Base-by-base conservation (phyloP, 2,329 filamentous ascomycete genomes). In the Stemphylium beticola region DNA sequence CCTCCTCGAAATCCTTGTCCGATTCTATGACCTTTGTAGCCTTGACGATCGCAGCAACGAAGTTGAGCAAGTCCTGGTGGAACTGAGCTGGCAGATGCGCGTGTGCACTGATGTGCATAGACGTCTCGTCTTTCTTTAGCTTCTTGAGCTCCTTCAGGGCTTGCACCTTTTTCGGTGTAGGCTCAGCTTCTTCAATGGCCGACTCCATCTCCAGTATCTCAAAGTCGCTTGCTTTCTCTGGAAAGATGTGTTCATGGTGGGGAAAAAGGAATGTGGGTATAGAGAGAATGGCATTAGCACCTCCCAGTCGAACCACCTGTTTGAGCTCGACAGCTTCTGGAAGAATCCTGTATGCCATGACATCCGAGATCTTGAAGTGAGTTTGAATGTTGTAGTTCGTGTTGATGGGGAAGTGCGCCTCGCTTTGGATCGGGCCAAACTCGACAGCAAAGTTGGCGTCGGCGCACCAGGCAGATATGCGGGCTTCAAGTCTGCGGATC, bases 11-110 rank as follows among this genome's bases (percentile, higher is more conserved):
- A 17, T 77, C 77, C 53, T 79, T 82, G 60, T 83, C 81, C 22
- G 80, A 70, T 60, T 84, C 82, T 40, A 83, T 81, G 33, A 84
- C 76, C 57, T 84, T 84, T n/a, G 78, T 83, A 0, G 82, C 82
- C 62, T 84, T 85, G n/a, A 83, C 77, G 1, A 83, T 71, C 1
- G 82, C 81, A 1, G 82, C 81, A n/a, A 80, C 71, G 65, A 83
- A 84, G 60, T 82, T 79, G 46, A 85, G 77, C 4, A 84, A 71
- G 17, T 78, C 77, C 55, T 83, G 81, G 53, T 82, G 77, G 55
- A 84, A 81, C 3, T 73, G 68, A 1, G 79, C 79, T 0, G 82
- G 82, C 1, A 84, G 68, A 37, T 78, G 77, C 4, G 74, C 80
- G 53, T 83, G 81, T 1, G 79, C 77, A 32, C 75, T 76, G 39